These are phyloP conservation scores for Malus fusca DNA, from an alignment of 306 rosid species.

Conservation along the genomic window DNA sequence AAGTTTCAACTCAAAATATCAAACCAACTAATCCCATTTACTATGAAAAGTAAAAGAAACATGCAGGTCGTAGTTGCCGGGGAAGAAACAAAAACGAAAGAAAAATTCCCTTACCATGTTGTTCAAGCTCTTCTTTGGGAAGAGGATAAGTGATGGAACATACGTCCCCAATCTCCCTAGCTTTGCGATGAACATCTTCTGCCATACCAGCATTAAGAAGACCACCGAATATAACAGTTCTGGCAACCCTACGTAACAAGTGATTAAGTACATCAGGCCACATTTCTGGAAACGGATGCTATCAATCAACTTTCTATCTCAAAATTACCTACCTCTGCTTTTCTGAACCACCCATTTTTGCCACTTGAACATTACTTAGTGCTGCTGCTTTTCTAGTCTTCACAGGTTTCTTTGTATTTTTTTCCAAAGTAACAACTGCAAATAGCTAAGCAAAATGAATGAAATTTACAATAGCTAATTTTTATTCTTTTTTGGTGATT, in stretches of 20 bases:
- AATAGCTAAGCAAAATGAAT: constrained; percentile 16
- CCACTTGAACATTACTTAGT: constrained; percentile 42
- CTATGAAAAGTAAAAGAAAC: background rate
- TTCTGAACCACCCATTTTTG: constrained; percentile 61
- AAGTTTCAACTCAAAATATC: background rate
- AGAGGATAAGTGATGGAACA: constrained; percentile 76
- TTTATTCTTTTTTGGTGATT: background rate
- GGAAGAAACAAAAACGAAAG: background rate
- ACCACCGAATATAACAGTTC: constrained; percentile 81
- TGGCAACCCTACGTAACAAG: constrained; percentile 70
- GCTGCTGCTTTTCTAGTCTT: constrained; percentile 41
- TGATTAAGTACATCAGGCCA: constrained; percentile 10
- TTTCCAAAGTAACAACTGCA: constrained; percentile 13
- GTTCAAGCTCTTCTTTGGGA: constrained; percentile 60
- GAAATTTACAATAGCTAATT: constrained; percentile 7
- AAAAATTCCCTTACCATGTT: constrained; percentile 50
- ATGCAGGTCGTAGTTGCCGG: background rate
- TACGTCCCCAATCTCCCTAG: constrained; percentile 58
- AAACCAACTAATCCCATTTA: background rate
- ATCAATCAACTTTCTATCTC: background rate
- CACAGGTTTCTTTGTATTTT: constrained; percentile 35
- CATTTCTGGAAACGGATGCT: background rate
- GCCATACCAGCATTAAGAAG: constrained; percentile 68
- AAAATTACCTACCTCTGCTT: constrained; percentile 55
- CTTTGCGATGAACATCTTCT: constrained; percentile 59